A percentile compares a stretch with the other conserved stretches of the same genome.
Evolutionary conservation across 257 asterid species (phyloP).

Genomic region (Ilex asprella): DNA sequence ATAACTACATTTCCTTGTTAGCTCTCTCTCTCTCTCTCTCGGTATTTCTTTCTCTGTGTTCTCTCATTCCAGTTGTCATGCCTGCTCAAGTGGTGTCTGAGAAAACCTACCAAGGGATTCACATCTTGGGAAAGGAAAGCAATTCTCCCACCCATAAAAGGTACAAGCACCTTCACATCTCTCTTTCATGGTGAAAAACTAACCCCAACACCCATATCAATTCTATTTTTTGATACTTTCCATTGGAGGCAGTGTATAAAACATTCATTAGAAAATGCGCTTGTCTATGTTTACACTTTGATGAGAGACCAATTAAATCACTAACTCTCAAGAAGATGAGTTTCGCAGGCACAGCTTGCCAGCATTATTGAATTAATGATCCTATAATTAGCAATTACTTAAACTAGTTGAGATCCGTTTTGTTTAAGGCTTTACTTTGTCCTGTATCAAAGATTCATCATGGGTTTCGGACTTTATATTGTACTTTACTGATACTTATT

Average conservation of each 20-base stretch:
- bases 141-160: slow-evolving; percentile 24
- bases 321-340: too few relatives aligned
- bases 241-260: not conserved
- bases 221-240: not conserved
- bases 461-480: not conserved
- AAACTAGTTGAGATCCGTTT: not conserved
- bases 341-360: too few relatives aligned
- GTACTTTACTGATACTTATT: too few relatives aligned
- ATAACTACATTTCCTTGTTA: not conserved
- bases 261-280: not conserved
- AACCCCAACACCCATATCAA: too few relatives aligned
- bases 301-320: too few relatives aligned
- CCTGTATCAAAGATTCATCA: not conserved
- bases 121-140: slow-evolving; percentile 28
- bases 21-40: not conserved
- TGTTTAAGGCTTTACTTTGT: not conserved
- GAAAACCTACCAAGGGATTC: slow-evolving; percentile 18
- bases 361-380: too few relatives aligned
- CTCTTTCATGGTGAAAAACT: not conserved
- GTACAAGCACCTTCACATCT: slow-evolving; percentile 14
- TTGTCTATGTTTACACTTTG: not conserved
- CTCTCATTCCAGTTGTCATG: slow-evolving; percentile 15
- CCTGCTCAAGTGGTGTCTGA: slow-evolving; percentile 44
- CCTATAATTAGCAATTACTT: not conserved
- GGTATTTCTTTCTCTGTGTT: too few relatives aligned